Conservation (phyloP, 2,329 filamentous ascomycete species). For the Periconia macrospinosa region DNA sequence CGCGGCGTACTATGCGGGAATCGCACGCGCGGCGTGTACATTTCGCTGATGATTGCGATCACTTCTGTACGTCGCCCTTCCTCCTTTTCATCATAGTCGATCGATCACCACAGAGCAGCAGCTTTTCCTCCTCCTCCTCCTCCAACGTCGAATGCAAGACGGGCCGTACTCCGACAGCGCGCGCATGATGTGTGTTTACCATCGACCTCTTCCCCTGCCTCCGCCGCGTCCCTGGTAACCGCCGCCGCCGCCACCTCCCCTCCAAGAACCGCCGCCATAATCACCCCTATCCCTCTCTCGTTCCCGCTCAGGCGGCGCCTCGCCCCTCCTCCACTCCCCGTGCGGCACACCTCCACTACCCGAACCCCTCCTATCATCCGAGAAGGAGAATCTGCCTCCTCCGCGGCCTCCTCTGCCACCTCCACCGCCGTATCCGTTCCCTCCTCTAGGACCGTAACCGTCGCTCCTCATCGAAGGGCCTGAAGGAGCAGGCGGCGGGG, state of each 20-base stretch:
- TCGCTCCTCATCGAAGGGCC: slow-evolving; percentile 27
- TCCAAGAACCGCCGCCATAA: slow-evolving; percentile 15
- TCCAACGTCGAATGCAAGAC: too few relatives aligned
- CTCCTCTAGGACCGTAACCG: slow-evolving; percentile 28
- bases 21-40: too few relatives aligned
- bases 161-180: too few relatives aligned
- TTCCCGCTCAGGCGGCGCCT: slow-evolving; percentile 59
- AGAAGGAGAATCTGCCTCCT: slow-evolving; percentile 28
- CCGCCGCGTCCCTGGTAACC: slow-evolving; percentile 28
- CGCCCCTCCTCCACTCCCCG: slow-evolving; percentile 70
- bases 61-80: too few relatives aligned
- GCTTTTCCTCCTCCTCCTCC: too few relatives aligned
- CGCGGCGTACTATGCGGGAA: too few relatives aligned
- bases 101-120: too few relatives aligned
- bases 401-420: slow-evolving; percentile 33
- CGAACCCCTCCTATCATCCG: slow-evolving; percentile 42
- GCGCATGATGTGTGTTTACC: slow-evolving; percentile 18
- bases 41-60: too few relatives aligned
- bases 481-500: slow-evolving; percentile 46
- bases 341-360: slow-evolving; percentile 49
- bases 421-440: slow-evolving; percentile 29
- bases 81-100: too few relatives aligned
- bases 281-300: background rate
- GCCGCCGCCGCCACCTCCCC: slow-evolving; percentile 42
- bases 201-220: slow-evolving; percentile 30